These are phyloP conservation scores for Canariomyces notabilis DNA, from an alignment of 2,329 filamentous ascomycete species.

Conservation along the genomic window DNA sequence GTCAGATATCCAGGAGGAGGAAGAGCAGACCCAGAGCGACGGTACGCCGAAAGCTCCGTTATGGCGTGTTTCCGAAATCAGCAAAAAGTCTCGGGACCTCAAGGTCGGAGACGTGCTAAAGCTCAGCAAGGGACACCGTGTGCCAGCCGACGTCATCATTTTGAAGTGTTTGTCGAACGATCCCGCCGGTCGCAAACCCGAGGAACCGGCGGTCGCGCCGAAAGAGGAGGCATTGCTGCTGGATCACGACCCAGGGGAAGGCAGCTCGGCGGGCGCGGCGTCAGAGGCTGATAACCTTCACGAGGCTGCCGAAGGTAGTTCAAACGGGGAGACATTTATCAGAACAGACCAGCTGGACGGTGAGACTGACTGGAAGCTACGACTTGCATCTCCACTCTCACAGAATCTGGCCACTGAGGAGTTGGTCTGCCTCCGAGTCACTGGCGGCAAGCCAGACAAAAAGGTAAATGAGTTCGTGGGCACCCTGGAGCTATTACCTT, in stretches of 20 bases:
- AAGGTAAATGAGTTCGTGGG: constrained; percentile 94
- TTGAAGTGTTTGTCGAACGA: constrained; percentile 60
- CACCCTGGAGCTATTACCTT: constrained; percentile 70
- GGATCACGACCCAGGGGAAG: constrained; percentile 27
- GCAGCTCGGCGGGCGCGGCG: constrained; percentile 26
- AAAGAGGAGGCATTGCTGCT: constrained; percentile 39
- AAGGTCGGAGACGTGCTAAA: constrained; percentile 96
- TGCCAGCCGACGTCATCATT: constrained; percentile 92
- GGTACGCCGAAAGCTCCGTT: constrained; percentile 38
- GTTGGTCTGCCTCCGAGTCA: constrained; percentile 64
- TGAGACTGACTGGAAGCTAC: constrained; percentile 97
- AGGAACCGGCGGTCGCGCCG: constrained; percentile 29
- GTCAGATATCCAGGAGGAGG: constrained; percentile 66
- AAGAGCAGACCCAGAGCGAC: constrained; percentile 47
- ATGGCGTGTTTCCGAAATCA: constrained; percentile 58
- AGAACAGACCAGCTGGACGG: constrained; percentile 95
- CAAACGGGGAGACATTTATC: constrained; percentile 89
- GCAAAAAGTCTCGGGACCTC: constrained; percentile 79
- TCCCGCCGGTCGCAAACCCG: constrained; percentile 27
- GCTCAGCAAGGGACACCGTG: constrained; percentile 82
- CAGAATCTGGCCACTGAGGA: constrained; percentile 72
- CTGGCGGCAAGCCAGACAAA: constrained; percentile 84
- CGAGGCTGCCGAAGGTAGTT: constrained; percentile 27
- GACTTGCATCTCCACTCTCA: constrained; percentile 78
- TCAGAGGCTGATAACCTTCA: constrained; percentile 26